Evolutionary conservation across 257 asterid genomes (phyloP).

Genomic region (Ajuga chamaepitys): DNA sequence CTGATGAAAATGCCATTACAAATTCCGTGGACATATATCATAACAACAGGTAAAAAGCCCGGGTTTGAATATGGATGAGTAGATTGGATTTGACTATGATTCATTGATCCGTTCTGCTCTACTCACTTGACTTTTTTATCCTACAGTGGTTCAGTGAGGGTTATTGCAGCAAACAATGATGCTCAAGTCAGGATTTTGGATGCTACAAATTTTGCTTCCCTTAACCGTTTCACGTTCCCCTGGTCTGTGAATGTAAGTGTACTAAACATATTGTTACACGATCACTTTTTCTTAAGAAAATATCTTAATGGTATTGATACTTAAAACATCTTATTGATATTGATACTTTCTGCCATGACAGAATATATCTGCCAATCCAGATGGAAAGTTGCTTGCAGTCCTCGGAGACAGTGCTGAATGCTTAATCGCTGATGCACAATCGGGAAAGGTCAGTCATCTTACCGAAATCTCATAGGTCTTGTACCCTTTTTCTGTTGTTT

Average conservation of each 20-base stretch:
- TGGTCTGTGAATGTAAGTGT: constrained; percentile 92
- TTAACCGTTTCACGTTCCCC: constrained; percentile 53
- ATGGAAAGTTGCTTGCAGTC: constrained; percentile 58
- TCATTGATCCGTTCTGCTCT: background rate
- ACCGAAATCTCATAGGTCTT: background rate
- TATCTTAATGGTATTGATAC: background rate
- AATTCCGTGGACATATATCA: constrained; percentile 60
- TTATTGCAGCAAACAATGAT: constrained; percentile 77
- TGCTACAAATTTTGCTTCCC: constrained; percentile 38
- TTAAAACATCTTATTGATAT: background rate
- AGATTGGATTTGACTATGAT: background rate
- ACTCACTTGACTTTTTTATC: background rate
- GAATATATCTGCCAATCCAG: constrained; percentile 66
- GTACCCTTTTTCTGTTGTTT: background rate
- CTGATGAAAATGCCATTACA: constrained; percentile 65
- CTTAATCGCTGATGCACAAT: constrained; percentile 48
- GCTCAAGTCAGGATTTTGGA: constrained; percentile 71
- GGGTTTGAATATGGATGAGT: background rate
- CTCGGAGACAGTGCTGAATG: constrained; percentile 74
- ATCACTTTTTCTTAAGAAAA: background rate
- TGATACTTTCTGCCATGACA: constrained; percentile 15
- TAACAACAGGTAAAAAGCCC: constrained; percentile 32
- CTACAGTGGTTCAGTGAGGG: constrained; percentile 57
- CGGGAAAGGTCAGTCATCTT: constrained; percentile 45
- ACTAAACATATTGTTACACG: background rate